phyloP scores from a whole-genome alignment of 2,329 filamentous ascomycete species.

The Stagonosporopsis cucurbitacearum region DNA sequence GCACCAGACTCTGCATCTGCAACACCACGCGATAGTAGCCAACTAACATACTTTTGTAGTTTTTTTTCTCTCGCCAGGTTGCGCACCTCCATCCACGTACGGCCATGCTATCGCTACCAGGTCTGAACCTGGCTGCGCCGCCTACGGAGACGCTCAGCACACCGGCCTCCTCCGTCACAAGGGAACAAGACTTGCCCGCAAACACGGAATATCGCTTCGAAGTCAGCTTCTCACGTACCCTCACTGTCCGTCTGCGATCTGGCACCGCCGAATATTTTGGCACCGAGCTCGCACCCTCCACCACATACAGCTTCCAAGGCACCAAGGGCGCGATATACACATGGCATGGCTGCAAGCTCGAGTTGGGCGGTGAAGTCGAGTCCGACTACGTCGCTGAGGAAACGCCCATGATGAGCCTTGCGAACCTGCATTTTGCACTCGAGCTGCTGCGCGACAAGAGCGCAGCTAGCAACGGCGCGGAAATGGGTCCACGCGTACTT shows the following conservation, averaged over 20 bases:
- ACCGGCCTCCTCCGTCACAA: slow-evolving; percentile 32
- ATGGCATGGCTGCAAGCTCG: slow-evolving; percentile 87
- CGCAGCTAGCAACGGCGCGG: slow-evolving; percentile 39
- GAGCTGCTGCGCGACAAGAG: slow-evolving; percentile 73
- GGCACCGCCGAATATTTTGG: slow-evolving; percentile 94
- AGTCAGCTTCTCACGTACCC: slow-evolving; percentile 43
- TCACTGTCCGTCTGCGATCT: slow-evolving; percentile 67
- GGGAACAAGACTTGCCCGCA: slow-evolving; percentile 52
- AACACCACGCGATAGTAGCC: too few relatives aligned
- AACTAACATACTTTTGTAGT: too few relatives aligned
- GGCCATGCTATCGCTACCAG: slow-evolving; percentile 53
- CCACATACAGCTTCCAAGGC: slow-evolving; percentile 80
- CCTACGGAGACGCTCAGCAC: slow-evolving; percentile 33
- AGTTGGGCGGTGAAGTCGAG: slow-evolving; percentile 74
- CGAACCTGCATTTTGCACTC: slow-evolving; percentile 88
- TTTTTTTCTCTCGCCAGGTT: background rate
- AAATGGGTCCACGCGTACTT: slow-evolving; percentile 78
- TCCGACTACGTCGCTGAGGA: slow-evolving; percentile 76
- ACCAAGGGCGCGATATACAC: slow-evolving; percentile 88
- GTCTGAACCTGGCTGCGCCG: slow-evolving; percentile 52
- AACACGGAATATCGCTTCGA: slow-evolving; percentile 56
- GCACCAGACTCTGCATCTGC: background rate
- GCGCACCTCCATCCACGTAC: background rate
- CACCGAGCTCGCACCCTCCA: slow-evolving; percentile 84
- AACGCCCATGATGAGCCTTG: slow-evolving; percentile 78